Conservation (phyloP, 306 rosid genomes). For the Rubus parviflorus region DNA sequence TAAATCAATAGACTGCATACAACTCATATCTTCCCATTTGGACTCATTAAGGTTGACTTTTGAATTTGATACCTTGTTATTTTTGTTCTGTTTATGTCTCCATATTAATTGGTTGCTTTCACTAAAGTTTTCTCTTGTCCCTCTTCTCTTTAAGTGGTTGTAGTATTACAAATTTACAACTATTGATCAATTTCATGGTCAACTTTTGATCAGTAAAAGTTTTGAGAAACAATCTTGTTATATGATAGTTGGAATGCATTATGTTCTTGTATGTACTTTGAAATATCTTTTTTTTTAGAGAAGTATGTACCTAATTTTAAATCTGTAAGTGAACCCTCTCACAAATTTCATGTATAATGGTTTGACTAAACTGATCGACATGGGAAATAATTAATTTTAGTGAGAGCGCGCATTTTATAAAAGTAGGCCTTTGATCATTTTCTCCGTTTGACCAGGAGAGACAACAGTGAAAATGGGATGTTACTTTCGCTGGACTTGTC, state of each 20-base stretch:
- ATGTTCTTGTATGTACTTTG: neutral
- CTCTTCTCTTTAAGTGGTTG: neutral
- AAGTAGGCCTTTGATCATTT: neutral
- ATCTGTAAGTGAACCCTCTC: neutral
- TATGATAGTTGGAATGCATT: neutral
- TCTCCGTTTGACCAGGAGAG: neutral
- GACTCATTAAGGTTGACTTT: neutral
- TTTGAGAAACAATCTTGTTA: neutral
- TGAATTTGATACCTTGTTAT: neutral
- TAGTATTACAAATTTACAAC: neutral
- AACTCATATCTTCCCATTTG: neutral
- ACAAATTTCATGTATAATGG: neutral
- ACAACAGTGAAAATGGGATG: neutral
- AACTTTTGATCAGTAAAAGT: too few species aligned
- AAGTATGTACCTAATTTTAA: neutral
- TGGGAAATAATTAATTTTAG: neutral
- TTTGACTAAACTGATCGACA: neutral
- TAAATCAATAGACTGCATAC: neutral
- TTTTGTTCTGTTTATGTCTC: neutral
- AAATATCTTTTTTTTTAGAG: neutral
- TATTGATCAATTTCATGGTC: neutral
- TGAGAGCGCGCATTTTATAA: neutral
- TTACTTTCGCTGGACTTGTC: neutral
- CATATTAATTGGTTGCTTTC: neutral
- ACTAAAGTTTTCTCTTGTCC: neutral